Conservation (phyloP, 2,329 filamentous ascomycete species). For the Xylariaceae sp. region DNA sequence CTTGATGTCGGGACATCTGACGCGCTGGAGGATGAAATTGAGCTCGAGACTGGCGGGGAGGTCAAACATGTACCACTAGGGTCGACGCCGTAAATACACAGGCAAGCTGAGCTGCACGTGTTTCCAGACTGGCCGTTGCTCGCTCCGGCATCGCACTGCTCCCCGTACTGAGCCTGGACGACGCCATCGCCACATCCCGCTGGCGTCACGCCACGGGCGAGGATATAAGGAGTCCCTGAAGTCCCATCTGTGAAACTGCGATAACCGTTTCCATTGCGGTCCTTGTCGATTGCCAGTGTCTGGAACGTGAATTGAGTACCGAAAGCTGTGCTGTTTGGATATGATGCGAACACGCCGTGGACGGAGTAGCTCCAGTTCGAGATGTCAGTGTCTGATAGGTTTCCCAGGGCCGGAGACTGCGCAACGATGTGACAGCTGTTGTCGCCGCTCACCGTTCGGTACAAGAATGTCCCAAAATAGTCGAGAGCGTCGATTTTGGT, state of each 20-base stretch:
- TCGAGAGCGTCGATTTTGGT: background rate
- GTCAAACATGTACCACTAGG: background rate
- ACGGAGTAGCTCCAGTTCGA: background rate
- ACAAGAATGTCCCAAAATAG: background rate
- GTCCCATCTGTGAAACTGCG: background rate
- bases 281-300: background rate
- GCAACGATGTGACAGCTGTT: slow-evolving; percentile 1
- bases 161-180: background rate
- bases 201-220: background rate
- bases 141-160: background rate
- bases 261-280: background rate
- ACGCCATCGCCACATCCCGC: background rate
- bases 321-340: background rate
- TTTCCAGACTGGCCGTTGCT: background rate
- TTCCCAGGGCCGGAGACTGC: background rate
- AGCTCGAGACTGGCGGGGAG: too few relatives aligned
- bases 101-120: background rate
- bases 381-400: background rate
- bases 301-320: background rate
- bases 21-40: background rate
- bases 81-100: background rate
- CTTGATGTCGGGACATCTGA: background rate
- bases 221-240: background rate
- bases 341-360: background rate
- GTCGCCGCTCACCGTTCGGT: background rate